These are phyloP conservation scores for Alternaria dauci DNA, from an alignment of 2,329 filamentous ascomycete genomes.

Conservation along the genomic window DNA sequence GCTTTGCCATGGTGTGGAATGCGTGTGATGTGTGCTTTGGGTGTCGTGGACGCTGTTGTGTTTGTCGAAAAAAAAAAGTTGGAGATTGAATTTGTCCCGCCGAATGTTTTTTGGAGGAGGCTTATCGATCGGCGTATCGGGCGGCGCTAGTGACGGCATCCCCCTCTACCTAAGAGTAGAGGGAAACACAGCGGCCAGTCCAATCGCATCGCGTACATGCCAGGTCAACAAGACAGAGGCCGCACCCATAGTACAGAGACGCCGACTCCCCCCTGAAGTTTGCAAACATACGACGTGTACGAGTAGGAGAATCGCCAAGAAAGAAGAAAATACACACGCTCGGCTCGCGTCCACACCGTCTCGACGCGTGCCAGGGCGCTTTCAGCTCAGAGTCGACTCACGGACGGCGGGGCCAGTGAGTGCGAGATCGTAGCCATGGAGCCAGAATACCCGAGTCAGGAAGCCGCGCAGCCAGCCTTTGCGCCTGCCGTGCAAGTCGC, in stretches of 20 bases:
- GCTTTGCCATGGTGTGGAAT: conserved; percentile 64
- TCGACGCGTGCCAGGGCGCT: conserved; percentile 40
- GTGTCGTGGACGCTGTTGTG: conserved; percentile 7
- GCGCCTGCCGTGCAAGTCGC: conserved; percentile 28
- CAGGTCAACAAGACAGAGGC: conserved; percentile 23
- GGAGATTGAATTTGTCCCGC: conserved; percentile 10
- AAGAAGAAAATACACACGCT: conserved; percentile 5
- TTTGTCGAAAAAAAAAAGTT: conserved; percentile 10
- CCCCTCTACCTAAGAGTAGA: conserved; percentile 5
- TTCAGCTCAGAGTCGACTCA: conserved; percentile 27
- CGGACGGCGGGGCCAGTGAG: conserved; percentile 20
- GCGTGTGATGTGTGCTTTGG: background rate
- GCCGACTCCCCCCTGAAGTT: background rate
- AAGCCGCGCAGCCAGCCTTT: conserved; percentile 15
- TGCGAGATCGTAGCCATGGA: conserved; percentile 16
- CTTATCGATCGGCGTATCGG: conserved; percentile 16
- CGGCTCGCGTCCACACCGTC: conserved; percentile 3
- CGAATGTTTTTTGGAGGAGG: conserved; percentile 32
- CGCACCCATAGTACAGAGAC: conserved; percentile 1
- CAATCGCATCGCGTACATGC: conserved; percentile 26
- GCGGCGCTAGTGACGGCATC: conserved; percentile 13
- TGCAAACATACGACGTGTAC: background rate
- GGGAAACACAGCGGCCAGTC: conserved; percentile 15
- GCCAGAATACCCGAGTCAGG: conserved; percentile 19
- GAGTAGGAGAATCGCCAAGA: background rate